phyloP scores from a whole-genome alignment of 2,329 filamentous ascomycete species.

The Alternaria dauci region DNA sequence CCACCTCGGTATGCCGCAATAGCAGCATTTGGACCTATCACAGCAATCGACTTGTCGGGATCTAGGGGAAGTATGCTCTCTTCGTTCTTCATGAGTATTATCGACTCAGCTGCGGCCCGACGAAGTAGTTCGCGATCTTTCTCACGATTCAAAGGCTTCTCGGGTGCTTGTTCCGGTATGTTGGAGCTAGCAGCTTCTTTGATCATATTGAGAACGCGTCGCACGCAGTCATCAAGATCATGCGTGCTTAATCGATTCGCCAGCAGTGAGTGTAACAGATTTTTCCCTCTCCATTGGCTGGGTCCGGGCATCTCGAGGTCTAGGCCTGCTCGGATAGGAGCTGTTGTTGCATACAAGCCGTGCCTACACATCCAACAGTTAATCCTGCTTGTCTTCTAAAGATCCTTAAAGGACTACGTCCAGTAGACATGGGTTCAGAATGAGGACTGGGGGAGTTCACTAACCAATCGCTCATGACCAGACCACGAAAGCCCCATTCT shows the following conservation, averaged over 20 bases:
- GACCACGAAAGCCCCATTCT: conserved; percentile 56
- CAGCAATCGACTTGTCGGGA: background rate
- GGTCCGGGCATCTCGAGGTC: conserved; percentile 43
- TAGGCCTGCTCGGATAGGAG: conserved; percentile 29
- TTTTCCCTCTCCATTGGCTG: conserved; percentile 4
- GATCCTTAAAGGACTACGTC: background rate
- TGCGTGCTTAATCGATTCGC: conserved; percentile 5
- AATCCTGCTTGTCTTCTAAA: background rate
- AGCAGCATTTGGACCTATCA: conserved; percentile 4
- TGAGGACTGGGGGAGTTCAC: no score
- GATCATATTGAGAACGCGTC: background rate
- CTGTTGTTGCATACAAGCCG: conserved; percentile 24
- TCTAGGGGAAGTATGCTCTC: background rate
- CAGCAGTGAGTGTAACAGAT: background rate
- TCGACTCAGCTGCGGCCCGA: background rate
- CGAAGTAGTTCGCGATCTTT: conserved; percentile 44
- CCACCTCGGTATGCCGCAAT: background rate
- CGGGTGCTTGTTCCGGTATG: background rate
- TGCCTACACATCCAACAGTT: background rate
- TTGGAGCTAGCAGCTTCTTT: background rate
- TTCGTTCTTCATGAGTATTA: conserved; percentile 2
- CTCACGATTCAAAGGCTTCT: conserved; percentile 57
- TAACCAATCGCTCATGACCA: conserved; percentile 43
- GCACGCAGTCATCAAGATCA: conserved; percentile 50
- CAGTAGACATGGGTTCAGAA: background rate